Conservation (phyloP, 106 monocot genomes). For the Posidonia australis region DNA sequence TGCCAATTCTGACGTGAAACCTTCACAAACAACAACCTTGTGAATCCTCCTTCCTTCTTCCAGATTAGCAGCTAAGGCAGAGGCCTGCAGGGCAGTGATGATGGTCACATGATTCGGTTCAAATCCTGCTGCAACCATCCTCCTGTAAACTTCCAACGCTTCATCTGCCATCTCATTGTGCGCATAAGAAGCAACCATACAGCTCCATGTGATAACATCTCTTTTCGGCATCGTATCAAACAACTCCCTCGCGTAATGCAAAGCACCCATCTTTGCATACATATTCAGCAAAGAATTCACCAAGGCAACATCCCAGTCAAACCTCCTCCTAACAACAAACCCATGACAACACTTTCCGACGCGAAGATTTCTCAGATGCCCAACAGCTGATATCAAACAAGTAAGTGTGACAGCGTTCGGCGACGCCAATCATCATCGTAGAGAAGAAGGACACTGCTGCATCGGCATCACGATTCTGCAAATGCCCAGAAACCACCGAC, state of each 20-base stretch:
- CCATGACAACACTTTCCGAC: slow-evolving; percentile 51
- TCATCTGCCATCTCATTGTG: slow-evolving; percentile 24
- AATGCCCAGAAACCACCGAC: slow-evolving; percentile 43
- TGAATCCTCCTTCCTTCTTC: slow-evolving; percentile 39
- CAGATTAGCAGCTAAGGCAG: slow-evolving; percentile 25
- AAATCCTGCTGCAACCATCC: slow-evolving; percentile 25
- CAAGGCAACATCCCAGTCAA: slow-evolving; percentile 20
- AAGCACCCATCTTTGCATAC: slow-evolving; percentile 39
- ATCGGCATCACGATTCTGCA: slow-evolving; percentile 28
- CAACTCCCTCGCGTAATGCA: slow-evolving; percentile 18
- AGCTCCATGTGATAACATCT: slow-evolving; percentile 67
- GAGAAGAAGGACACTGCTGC: slow-evolving; percentile 40
- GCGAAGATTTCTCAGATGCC: slow-evolving; percentile 26
- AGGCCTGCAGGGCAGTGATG: slow-evolving; percentile 44
- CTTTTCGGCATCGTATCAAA: slow-evolving; percentile 28
- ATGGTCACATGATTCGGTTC: slow-evolving; percentile 43
- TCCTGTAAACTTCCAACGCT: slow-evolving; percentile 36
- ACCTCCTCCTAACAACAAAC: slow-evolving; percentile 23
- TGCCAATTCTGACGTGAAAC: slow-evolving; percentile 30
- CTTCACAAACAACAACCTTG: slow-evolving; percentile 21
- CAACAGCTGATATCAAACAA: slow-evolving; percentile 30
- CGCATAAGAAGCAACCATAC: slow-evolving; percentile 40
- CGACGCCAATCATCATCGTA: slow-evolving; percentile 20
- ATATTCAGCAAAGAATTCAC: slow-evolving; percentile 40
- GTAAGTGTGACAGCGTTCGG: slow-evolving; percentile 37